phyloP scores from a whole-genome alignment of 2,329 filamentous ascomycete species.

The Orbilia oligospora region DNA sequence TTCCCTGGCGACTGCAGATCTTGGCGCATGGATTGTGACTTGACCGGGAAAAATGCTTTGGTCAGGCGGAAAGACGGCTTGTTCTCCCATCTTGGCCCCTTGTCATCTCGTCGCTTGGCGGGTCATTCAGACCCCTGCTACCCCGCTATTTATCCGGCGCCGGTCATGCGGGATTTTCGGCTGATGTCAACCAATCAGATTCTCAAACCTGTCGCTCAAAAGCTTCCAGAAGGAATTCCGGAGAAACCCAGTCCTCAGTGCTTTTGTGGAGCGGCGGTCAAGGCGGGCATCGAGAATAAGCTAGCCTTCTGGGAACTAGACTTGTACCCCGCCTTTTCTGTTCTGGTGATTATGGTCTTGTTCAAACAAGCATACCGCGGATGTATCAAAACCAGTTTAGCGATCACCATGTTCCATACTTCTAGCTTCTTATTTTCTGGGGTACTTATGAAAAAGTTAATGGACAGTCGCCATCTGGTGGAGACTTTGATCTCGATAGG shows the following conservation, averaged over 20 bases:
- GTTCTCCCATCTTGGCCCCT: conserved; percentile 43
- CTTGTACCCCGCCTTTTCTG: conserved; percentile 51
- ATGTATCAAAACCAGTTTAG: conserved; percentile 35
- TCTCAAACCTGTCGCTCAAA: conserved; percentile 11
- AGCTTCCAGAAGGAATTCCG: conserved; percentile 59
- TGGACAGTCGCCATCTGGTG: conserved; percentile 21
- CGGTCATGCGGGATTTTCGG: conserved; percentile 61
- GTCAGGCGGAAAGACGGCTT: conserved; percentile 60
- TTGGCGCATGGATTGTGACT: conserved; percentile 43
- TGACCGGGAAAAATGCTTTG: conserved; percentile 45
- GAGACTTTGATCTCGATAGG: conserved; percentile 17
- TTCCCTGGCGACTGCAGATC: conserved; percentile 35
- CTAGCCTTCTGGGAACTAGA: conserved; percentile 34
- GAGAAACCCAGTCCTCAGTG: conserved; percentile 47
- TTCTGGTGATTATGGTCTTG: conserved; percentile 23
- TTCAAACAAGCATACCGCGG: conserved; percentile 21
- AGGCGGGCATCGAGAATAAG: conserved; percentile 3
- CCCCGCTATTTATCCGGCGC: conserved; percentile 61
- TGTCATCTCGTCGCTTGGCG: conserved; percentile 42
- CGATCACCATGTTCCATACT: conserved; percentile 16
- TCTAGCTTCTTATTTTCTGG: conserved; percentile 36
- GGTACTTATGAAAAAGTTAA: conserved; percentile 20
- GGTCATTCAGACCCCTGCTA: conserved; percentile 34
- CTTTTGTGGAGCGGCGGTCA: background rate
- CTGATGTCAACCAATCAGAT: conserved; percentile 53